Conservation (phyloP, 768 basidiomycete species). For the Rhizopogon sp. region DNA sequence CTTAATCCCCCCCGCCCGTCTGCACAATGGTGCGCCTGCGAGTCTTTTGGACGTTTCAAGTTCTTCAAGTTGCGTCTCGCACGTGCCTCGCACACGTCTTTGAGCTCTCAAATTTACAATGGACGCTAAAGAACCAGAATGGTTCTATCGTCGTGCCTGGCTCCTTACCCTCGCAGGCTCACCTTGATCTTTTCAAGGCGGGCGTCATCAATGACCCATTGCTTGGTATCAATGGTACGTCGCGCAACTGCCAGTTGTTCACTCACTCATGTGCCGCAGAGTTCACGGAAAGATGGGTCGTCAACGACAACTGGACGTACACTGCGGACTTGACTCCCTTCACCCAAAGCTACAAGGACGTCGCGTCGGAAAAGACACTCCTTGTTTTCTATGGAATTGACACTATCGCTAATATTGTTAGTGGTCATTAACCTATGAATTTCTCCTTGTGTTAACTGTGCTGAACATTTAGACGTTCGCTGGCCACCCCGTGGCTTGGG, state of each 20-base stretch:
- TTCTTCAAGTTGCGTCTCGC: neutral
- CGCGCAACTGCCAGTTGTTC: neutral
- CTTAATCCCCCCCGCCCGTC: neutral
- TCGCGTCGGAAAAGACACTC: constrained; percentile 27
- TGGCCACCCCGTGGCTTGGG: constrained; percentile 50
- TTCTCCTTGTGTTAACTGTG: neutral
- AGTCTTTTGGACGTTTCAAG: neutral
- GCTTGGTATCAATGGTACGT: constrained; percentile 46
- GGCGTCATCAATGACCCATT: constrained; percentile 52
- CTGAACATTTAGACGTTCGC: constrained; percentile 35
- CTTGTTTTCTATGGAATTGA: constrained; percentile 55
- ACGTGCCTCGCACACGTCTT: constrained; percentile 25
- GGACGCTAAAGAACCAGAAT: constrained; percentile 52
- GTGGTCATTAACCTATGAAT: constrained; percentile 9
- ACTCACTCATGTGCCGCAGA: constrained; percentile 25
- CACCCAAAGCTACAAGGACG: constrained; percentile 16
- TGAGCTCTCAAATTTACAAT: constrained; percentile 41
- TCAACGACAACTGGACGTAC: constrained; percentile 55
- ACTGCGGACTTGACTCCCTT: constrained; percentile 48
- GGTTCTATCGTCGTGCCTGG: constrained; percentile 50
- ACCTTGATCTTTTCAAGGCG: constrained; percentile 47
- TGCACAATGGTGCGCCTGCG: constrained; percentile 2
- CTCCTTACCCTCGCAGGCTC: constrained; percentile 46
- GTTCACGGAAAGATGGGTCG: constrained; percentile 51
- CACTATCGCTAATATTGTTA: constrained; percentile 50